phyloP scores from a whole-genome alignment of 2,329 filamentous ascomycete species.

The Ceratocystiopsis sp. region DNA sequence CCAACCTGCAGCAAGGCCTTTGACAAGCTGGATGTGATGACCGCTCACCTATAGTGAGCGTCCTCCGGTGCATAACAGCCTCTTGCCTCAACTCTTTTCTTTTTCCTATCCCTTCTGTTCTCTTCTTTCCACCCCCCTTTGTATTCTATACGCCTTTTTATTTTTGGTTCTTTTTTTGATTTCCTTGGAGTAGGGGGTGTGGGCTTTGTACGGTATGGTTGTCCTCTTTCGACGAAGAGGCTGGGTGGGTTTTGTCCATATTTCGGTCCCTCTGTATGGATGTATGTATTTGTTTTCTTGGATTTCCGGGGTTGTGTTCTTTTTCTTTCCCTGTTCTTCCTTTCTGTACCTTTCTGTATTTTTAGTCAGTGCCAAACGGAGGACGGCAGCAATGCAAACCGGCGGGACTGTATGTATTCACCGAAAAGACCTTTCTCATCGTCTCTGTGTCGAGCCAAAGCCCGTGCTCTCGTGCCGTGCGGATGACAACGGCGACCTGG shows the following conservation, averaged over 20 bases:
- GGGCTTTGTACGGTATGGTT: neutral
- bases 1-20: constrained; percentile 88
- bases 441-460: constrained; percentile 50
- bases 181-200: neutral
- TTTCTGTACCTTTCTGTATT: neutral
- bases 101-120: neutral
- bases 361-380: neutral
- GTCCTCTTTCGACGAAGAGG: neutral
- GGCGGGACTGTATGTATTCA: neutral
- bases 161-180: neutral
- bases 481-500: constrained; percentile 20
- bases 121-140: neutral
- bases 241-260: neutral
- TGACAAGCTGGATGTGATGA: constrained; percentile 79
- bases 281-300: neutral
- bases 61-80: neutral
- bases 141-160: neutral
- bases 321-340: neutral
- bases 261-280: neutral
- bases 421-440: constrained; percentile 19
- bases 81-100: neutral
- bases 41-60: constrained; percentile 30
- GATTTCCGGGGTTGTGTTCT: neutral
- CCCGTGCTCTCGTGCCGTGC: constrained; percentile 51
- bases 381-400: too few relatives aligned